phyloP scores from a whole-genome alignment of 768 basidiomycete species.

The Tricholoma sp. region DNA sequence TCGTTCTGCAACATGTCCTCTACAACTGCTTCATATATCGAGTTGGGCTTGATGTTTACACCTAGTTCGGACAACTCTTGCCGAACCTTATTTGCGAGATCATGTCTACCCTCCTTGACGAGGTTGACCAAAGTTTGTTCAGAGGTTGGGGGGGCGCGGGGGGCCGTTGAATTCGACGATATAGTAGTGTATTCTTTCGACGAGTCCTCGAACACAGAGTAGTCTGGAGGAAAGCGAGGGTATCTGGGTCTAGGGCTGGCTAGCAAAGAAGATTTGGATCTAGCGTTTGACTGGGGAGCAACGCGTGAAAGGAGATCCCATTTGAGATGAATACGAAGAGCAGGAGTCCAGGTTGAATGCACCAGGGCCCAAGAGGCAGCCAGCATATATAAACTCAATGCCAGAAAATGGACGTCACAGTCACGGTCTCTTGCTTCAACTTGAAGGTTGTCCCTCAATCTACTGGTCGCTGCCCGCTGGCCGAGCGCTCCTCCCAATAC shows the following conservation, averaged over 20 bases:
- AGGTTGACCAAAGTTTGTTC: slow-evolving; percentile 18
- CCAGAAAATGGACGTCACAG: not conserved
- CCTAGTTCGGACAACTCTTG: slow-evolving; percentile 34
- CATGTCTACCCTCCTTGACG: slow-evolving; percentile 23
- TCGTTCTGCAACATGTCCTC: slow-evolving; percentile 22
- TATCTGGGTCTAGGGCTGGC: slow-evolving; percentile 5
- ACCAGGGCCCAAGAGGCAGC: slow-evolving; percentile 28
- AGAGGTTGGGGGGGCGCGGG: not conserved
- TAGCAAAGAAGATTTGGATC: slow-evolving; percentile 2
- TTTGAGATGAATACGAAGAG: slow-evolving; percentile 13
- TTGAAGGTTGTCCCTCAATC: no score
- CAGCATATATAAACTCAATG: slow-evolving; percentile 27
- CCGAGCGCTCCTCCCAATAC: slow-evolving; percentile 33
- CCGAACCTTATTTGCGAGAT: slow-evolving; percentile 29
- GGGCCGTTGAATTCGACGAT: not conserved
- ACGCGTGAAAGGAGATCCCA: slow-evolving; percentile 12
- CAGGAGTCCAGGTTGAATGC: slow-evolving; percentile 22
- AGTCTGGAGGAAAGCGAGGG: slow-evolving; percentile 1
- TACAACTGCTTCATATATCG: slow-evolving; percentile 34
- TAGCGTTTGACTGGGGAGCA: slow-evolving; percentile 8
- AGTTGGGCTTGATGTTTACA: slow-evolving; percentile 29
- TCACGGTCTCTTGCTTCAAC: no score
- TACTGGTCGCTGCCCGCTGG: slow-evolving; percentile 35
- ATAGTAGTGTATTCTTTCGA: not conserved
- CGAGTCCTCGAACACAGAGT: not conserved